These are phyloP conservation scores for Populus hybrid DNA, from an alignment of 441 rosid species.

Conservation along the genomic window DNA sequence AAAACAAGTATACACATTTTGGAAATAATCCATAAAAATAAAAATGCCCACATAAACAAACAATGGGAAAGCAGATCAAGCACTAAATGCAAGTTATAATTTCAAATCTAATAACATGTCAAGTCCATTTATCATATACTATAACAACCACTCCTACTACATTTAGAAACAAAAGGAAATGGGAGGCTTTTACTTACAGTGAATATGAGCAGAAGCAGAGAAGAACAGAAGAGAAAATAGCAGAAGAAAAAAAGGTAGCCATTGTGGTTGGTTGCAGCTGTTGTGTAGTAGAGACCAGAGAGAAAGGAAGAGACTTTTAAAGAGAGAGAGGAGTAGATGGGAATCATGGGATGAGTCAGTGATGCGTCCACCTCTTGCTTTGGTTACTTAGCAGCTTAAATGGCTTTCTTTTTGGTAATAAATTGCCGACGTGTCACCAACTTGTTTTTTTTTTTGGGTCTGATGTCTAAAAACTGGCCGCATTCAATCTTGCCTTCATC, in stretches of 20 bases:
- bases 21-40: neutral
- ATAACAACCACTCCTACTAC: neutral
- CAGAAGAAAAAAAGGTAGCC: conserved; percentile 25
- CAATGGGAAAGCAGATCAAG: conserved; percentile 13
- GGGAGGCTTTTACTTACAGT: conserved; percentile 32
- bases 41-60: neutral
- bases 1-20: neutral
- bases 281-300: neutral
- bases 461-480: no score
- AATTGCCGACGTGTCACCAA: conserved; percentile 25
- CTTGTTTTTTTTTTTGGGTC: neutral
- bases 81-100: neutral
- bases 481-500: no score
- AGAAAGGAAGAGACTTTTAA: neutral
- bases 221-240: conserved; percentile 30
- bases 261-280: conserved; percentile 7
- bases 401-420: neutral
- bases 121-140: neutral
- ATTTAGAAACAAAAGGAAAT: neutral
- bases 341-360: conserved; percentile 16
- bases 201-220: conserved; percentile 37
- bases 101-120: neutral
- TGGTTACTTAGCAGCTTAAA: conserved; percentile 9
- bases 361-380: conserved; percentile 25
- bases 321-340: neutral